Evolutionary conservation across 805 yeast species (phyloP).

Genomic region (Metschnikowia noctiluminum): DNA sequence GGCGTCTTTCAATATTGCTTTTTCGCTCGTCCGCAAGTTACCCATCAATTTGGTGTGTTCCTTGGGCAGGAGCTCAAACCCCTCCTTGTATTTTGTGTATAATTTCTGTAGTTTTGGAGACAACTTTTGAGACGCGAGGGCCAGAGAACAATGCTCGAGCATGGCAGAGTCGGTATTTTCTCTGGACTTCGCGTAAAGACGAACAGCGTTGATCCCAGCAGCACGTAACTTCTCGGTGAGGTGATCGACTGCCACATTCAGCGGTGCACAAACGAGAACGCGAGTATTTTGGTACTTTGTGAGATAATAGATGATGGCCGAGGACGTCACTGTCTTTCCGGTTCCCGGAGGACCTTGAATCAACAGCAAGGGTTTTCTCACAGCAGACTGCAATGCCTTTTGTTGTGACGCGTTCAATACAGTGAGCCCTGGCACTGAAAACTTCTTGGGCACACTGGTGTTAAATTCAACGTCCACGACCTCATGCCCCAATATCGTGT

Average conservation of each 20-base stretch:
- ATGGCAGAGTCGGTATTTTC: conserved; percentile 63
- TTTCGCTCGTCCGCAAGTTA: conserved; percentile 40
- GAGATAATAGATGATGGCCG: conserved; percentile 79
- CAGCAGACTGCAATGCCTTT: conserved; percentile 54
- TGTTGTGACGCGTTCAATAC: conserved; percentile 71
- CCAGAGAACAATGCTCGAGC: conserved; percentile 8
- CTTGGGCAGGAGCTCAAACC: conserved; percentile 8
- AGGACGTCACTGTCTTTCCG: conserved; percentile 92
- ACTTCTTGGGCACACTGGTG: conserved; percentile 54
- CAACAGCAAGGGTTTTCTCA: conserved; percentile 16
- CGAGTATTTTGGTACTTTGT: conserved; percentile 57
- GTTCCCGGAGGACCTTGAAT: conserved; percentile 90
- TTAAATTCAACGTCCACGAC: conserved; percentile 61
- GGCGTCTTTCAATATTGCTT: conserved; percentile 47
- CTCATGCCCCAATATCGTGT: conserved; percentile 77
- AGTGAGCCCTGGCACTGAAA: conserved; percentile 65
- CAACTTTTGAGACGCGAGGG: conserved; percentile 44
- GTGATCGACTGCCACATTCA: conserved; percentile 93
- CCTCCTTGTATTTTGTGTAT: conserved; percentile 29
- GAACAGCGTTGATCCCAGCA: conserved; percentile 74
- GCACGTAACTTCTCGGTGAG: conserved; percentile 66
- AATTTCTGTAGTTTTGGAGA: conserved; percentile 51
- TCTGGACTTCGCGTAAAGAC: conserved; percentile 71
- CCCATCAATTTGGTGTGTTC: conserved; percentile 7
- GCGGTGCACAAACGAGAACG: conserved; percentile 89